Evolutionary conservation across 768 basidiomycete species (phyloP), one percentile per base, ranked within the genome.

Genomic region (Gloeostereum incarnatum): DNA sequence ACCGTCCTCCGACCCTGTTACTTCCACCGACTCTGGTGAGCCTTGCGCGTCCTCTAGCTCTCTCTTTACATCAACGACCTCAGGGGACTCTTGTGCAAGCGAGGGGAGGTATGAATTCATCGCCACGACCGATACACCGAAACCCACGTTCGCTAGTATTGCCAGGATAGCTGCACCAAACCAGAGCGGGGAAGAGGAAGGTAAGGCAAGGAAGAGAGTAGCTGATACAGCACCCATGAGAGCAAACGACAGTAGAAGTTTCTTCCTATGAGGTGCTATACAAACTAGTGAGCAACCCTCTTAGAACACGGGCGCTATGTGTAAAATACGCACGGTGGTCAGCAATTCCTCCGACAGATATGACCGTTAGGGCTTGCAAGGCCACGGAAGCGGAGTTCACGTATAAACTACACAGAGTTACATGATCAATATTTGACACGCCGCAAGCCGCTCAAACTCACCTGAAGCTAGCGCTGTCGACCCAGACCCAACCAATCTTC

Each of bases 401-500:
- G 53, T 94, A 92, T 24, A 99, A 65, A 49, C 91, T 93, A 49
- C 2, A 5, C 0, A 20, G 13, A 6, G 31, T 21, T 16, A 20
- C 20, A 11, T 7, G 14, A 36, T 19, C 19, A 31, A 27, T 30
- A 17, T 14, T 21, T 18, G 9, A 22, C 10, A 8, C 25, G n/a
- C 31, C 6, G 32, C 11, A 13, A 6, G 23, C 6, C 3, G 11
- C 13, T 21, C 14, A 32, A 1, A 51, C 73, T 29, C 36, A 87
- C 90, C 89, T 92, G 56, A 91, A 94, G 52, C 89, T 91, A 2
- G 92, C 90, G 9, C 71, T 89, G 52, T 94, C 92, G 35, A 93
- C 73, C 90, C 90, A 94, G 1, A 66, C 43, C 75, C 89, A 89
- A 1, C 77, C 78, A 39, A 94, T 64, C 53, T 77, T 77, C 18